These are phyloP conservation scores for Rhizopogon roseolus DNA, from an alignment of 768 basidiomycete species.

Conservation along the genomic window DNA sequence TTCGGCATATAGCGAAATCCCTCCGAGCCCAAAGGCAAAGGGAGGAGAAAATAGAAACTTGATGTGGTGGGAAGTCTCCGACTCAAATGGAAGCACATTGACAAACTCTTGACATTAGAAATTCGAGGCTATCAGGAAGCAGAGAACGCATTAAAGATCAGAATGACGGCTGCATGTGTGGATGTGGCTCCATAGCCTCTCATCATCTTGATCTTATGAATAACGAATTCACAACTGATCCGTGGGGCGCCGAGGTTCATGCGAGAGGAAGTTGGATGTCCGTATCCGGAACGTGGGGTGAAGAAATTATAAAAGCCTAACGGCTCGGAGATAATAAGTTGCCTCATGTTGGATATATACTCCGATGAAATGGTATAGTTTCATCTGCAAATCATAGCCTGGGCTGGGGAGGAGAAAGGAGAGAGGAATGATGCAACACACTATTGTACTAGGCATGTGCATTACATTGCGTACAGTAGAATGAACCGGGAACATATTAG, in stretches of 20 bases:
- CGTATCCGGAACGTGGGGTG: conserved; percentile 12
- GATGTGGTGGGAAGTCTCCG: background rate
- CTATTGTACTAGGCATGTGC: background rate
- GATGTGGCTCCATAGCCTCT: background rate
- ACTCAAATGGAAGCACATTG: background rate
- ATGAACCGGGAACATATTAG: background rate
- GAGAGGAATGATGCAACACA: no score
- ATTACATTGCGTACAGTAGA: background rate
- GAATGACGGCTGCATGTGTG: background rate
- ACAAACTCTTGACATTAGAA: background rate
- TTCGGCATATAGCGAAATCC: background rate
- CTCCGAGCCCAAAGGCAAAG: background rate
- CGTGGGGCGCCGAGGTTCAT: background rate
- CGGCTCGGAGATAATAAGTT: conserved; percentile 2
- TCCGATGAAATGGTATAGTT: background rate
- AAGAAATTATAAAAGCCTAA: conserved; percentile 22
- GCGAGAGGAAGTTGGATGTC: conserved; percentile 9
- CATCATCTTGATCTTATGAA: background rate
- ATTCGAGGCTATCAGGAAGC: background rate
- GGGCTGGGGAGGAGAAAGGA: background rate
- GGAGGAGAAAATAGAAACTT: background rate
- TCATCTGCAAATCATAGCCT: background rate
- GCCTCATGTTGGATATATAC: background rate
- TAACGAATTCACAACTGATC: background rate
- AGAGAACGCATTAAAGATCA: background rate